Evolutionary conservation across 306 rosid species (phyloP), one percentile per base, ranked within the genome.

Genomic region (Vigna angularis): DNA sequence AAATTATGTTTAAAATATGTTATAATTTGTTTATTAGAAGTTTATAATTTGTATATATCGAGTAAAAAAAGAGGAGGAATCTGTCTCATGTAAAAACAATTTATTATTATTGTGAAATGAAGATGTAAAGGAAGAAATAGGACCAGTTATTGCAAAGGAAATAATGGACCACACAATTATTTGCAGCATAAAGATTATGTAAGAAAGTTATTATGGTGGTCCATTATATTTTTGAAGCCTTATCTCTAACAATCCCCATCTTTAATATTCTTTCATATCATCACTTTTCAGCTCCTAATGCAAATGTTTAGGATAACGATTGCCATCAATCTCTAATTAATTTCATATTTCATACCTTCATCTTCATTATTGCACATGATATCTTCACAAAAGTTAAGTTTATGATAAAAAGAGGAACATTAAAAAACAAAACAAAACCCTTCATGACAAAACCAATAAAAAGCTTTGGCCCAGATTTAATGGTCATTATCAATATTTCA

Each of bases 121-220:
- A 76, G 18, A 56, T 50, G 74, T n/a, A 70, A 70, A 73, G 66
- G 48, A 76, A 16, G 36, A 80, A 67, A 75, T 58, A 83, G 76
- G 11, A 56, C 79, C 70, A 81, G 76, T 40, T 45, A 72, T 38
- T 57, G 71, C 63, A 71, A 72, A 82, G 64, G 78, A 78, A 84
- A 53, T 20, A 79, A 81, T 83, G 95, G 91, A 87, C 96, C 93
- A 84, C 91, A 56, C 78, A 68, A 81, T 83, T 76, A 86, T 88
- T 76, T 87, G 81, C 81, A 75, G 89, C 83, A 84, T 84, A 86
- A 90, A 83, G 74, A 83, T 68, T 73, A 48, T 55, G 86, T 72
- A 22, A 88, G 82, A 42, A 70, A 73, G 74, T 36, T 63, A 68
- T 61, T 63, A 81, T 72, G 86, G 92, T 86, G 90, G 90, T 89